Evolutionary conservation across 805 yeast species (phyloP).

Genomic region (Pichia occidentalis): DNA sequence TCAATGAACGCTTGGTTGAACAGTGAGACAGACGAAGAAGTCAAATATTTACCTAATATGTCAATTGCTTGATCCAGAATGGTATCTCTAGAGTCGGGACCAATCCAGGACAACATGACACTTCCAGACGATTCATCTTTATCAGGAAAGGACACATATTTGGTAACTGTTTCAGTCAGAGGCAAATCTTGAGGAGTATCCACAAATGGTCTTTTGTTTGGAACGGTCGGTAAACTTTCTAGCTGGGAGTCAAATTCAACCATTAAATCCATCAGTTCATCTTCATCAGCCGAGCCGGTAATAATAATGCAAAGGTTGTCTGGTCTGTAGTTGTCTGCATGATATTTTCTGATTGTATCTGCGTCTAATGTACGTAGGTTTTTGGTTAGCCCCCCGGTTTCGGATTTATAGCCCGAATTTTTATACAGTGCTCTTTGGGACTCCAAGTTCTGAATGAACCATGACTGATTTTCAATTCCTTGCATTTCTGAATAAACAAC

Average conservation of each 20-base stretch:
- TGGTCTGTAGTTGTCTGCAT: slow-evolving; percentile 64
- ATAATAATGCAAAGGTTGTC: slow-evolving; percentile 78
- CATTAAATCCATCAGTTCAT: slow-evolving; percentile 58
- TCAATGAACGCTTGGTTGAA: slow-evolving; percentile 70
- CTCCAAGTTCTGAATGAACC: slow-evolving; percentile 56
- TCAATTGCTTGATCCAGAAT: slow-evolving; percentile 62
- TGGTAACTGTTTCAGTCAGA: slow-evolving; percentile 34
- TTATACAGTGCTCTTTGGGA: slow-evolving; percentile 51
- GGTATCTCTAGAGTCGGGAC: slow-evolving; percentile 54
- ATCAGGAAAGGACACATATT: slow-evolving; percentile 76
- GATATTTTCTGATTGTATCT: slow-evolving; percentile 72
- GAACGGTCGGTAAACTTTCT: slow-evolving; percentile 34
- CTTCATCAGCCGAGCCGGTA: slow-evolving; percentile 78
- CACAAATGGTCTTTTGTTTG: slow-evolving; percentile 66
- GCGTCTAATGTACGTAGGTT: slow-evolving; percentile 69
- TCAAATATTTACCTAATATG: slow-evolving; percentile 63
- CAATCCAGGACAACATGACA: slow-evolving; percentile 68
- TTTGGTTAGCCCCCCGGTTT: slow-evolving; percentile 85
- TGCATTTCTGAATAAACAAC: slow-evolving; percentile 98
- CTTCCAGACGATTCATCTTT: slow-evolving; percentile 82
- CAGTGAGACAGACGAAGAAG: slow-evolving; percentile 71
- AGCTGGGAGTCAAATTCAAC: slow-evolving; percentile 53
- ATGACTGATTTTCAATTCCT: slow-evolving; percentile 75
- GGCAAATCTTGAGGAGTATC: slow-evolving; percentile 51
- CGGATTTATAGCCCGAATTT: slow-evolving; percentile 79